These are phyloP conservation scores for Hericium rajendrae DNA, from an alignment of 768 basidiomycete species.

Conservation along the genomic window DNA sequence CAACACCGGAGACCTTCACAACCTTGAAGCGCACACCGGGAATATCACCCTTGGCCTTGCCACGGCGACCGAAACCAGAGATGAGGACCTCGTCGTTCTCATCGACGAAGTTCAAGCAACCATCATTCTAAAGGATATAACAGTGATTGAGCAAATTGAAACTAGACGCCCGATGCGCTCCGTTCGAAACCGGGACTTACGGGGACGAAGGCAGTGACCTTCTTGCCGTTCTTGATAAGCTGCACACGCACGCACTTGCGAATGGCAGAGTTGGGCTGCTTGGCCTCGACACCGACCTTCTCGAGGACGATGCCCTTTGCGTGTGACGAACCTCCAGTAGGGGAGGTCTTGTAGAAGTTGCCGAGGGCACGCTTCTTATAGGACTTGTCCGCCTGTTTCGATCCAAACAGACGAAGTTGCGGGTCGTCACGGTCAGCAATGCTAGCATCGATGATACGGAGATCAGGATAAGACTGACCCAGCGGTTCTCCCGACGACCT, in stretches of 20 bases:
- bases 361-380: conserved; percentile 99
- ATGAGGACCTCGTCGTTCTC: conserved; percentile 99
- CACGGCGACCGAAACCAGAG: conserved; percentile 99
- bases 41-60: conserved; percentile 99
- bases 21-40: conserved; percentile 99
- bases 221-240: conserved; percentile 99
- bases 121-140: conserved; percentile 59
- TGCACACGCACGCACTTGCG: conserved; percentile 99
- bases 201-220: conserved; percentile 99
- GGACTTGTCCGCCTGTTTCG: conserved; percentile 80
- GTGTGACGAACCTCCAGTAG: conserved; percentile 98
- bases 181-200: conserved; percentile 35
- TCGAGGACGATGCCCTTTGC: conserved; percentile 99
- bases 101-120: conserved; percentile 97
- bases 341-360: conserved; percentile 99
- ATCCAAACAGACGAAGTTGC: not conserved
- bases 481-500: conserved; percentile 90
- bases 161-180: not conserved
- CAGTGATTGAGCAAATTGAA: not conserved
- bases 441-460: not conserved
- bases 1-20: conserved; percentile 99
- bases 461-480: conserved; percentile 50
- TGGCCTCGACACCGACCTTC: conserved; percentile 99
- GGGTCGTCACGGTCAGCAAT: not conserved
- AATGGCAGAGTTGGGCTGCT: conserved; percentile 99